Base-by-base conservation (phyloP, 2,329 filamentous ascomycete species). In the Botrytis fabae region DNA sequence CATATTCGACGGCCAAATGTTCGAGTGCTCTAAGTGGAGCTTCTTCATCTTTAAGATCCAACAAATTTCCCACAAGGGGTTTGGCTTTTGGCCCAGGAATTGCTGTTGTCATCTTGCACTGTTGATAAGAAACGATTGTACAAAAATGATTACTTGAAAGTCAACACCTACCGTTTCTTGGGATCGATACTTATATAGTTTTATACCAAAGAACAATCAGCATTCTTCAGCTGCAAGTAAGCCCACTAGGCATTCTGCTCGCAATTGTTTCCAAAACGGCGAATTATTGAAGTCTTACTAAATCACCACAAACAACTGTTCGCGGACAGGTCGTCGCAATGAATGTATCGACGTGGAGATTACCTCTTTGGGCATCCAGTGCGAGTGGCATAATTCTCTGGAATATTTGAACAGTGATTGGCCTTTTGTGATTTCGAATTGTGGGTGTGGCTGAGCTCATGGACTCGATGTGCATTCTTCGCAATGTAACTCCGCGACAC, bases 21-120 rank as follows among this genome's bases (percentile, higher is more conserved):
- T 72, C 63, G 20, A 68, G 54, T 66, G 70, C 70, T 68, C 54
- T 40, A 46, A 54, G 62, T 18, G 40, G 28, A 40, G 63, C 32
- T 32, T 62, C 42, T 32, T 51, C 57, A 51, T 28, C 32, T 10
- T 28, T 20, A 46, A 63, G 16, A 62, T 70, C 42, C 12, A 62
- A 38, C 20, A 25, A n/a, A 62, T 70, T 51, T 18, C 32, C 32
- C 25, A 60, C 51, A 28, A 70, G 14, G 40, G 32, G 57, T 62
- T 32, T 51, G 32, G 59, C 28, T 61, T 38, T 63, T 22, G 22
- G 57, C 12, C 42, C 57, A 62, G 57, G 25, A 32, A 63, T 70
- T 40, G 54, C 22, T 44, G 28, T n/a, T 38, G 32, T 14, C 69
- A 42, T 42, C 16, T 28, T 54, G 44, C 25, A 38, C 32, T 38